Base-by-base conservation (phyloP, 306 rosid genomes). In the Dryas alaskensis region DNA sequence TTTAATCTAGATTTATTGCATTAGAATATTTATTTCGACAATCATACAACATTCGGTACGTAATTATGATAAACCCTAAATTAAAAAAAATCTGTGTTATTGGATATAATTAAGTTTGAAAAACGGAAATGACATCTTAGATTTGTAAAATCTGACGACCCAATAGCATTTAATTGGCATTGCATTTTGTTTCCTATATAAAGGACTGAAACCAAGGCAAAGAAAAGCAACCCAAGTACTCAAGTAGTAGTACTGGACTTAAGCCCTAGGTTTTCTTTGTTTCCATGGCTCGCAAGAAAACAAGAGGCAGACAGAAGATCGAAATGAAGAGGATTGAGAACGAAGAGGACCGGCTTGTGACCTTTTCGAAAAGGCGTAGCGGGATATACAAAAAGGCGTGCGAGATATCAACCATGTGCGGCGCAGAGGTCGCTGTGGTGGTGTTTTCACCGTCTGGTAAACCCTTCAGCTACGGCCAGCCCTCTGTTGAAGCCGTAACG, bases 351-450 rank as follows among this genome's bases (percentile, higher is more conserved):
- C 69, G 67, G 3, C 57, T 37, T 7, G 63, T 58, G 12, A 49
- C 74, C 0, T 68, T 76, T 39, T 60, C 80, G 4, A 76, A 76
- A 45, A 16, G 80, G 0, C n/a, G 17, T 17, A 60, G 75, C 3
- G 74, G 63, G 27, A 42, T 76, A 48, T 60, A 47, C 75, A 76
- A 76, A 9, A 76, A 76, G 69, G 43, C 62, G 25, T 68, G 13
- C 10, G 80, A 76, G 10, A 9, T 76, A 50, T 60, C 61, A 16
- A 59, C 63, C 5, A 52, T 76, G 9, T 58, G 54, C 4, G 75
- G 63, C 5, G 75, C 63, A 5, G 63, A 76, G 25, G 69, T 69
- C 5, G 80, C 46, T 3, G 7, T 69, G 1, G 44, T 60, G 5
- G 48, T 31, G 40, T 76, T 76, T 65, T 76, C 80, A 0, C 46